Evolutionary conservation across 768 basidiomycete species (phyloP).

Genomic region (Lactarius indigo): DNA sequence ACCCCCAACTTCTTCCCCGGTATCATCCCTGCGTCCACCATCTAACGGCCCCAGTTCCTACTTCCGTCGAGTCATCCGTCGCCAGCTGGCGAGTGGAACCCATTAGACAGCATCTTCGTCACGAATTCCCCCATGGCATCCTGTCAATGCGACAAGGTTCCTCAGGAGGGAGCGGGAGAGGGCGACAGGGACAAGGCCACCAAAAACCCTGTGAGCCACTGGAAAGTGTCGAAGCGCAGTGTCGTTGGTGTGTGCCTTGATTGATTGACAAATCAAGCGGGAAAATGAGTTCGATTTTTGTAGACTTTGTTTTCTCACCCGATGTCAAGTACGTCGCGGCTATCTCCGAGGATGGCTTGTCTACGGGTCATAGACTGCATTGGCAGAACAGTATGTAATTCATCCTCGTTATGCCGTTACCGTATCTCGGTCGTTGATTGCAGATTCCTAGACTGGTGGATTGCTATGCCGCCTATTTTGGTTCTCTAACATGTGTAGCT

Average conservation of each 20-base stretch:
- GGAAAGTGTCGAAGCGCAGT: conserved; percentile 69
- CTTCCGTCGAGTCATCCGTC: conserved; percentile 30
- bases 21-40: conserved; percentile 26
- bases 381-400: conserved; percentile 71
- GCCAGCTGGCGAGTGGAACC: conserved; percentile 63
- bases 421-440: neutral
- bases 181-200: conserved; percentile 60
- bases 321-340: conserved; percentile 89
- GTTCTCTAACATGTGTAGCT: conserved; percentile 80
- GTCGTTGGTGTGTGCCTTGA: conserved; percentile 57
- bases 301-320: conserved; percentile 91
- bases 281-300: conserved; percentile 2
- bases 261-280: neutral
- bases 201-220: conserved; percentile 90
- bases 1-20: conserved; percentile 41
- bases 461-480: conserved; percentile 94
- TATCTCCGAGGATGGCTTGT: conserved; percentile 90
- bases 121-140: conserved; percentile 88
- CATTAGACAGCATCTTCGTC: conserved; percentile 69
- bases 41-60: conserved; percentile 27
- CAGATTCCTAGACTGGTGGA: conserved; percentile 68
- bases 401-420: neutral
- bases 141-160: conserved; percentile 47
- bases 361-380: conserved; percentile 84
- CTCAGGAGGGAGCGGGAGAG: conserved; percentile 29